Percentiles rank a stretch among this genome's conserved stretches.
Conservation (phyloP, 148 eudicot species). For the Rhododendron griersonianum region DNA sequence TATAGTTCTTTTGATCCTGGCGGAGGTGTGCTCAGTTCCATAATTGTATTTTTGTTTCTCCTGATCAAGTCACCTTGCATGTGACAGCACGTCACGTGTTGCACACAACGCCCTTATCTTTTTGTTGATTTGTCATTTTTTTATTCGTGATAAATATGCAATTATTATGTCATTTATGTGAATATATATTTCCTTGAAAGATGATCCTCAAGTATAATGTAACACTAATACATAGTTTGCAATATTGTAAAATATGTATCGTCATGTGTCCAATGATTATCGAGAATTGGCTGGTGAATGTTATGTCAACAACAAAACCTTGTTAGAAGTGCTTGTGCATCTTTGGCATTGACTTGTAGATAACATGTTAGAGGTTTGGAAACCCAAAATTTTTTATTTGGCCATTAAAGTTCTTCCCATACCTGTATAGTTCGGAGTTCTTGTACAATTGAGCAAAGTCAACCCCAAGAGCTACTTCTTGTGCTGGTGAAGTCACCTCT, state of each 20-base stretch:
- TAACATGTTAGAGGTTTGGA: not conserved
- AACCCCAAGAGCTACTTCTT: slow-evolving; percentile 46
- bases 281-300: not conserved
- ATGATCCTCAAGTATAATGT: not conserved
- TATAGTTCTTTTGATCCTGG: slow-evolving; percentile 46
- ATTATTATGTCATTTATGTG: not conserved
- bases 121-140: not conserved
- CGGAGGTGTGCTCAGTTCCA: slow-evolving; percentile 41
- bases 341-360: not conserved
- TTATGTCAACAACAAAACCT: not conserved
- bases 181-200: not conserved
- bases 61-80: slow-evolving; percentile 13
- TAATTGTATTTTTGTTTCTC: slow-evolving; percentile 47
- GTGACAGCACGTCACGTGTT: not conserved
- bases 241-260: not conserved
- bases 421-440: slow-evolving; percentile 50
- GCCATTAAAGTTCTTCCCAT: not conserved
- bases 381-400: no score
- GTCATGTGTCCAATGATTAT: not conserved
- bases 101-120: not conserved
- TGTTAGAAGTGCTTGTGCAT: not conserved
- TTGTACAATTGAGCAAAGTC: slow-evolving; percentile 49
- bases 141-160: not conserved
- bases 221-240: not conserved
- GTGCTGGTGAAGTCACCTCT: slow-evolving; percentile 56